Conservation (phyloP, 176 grass and related monocot genomes). For the Lolium multiflorum region DNA sequence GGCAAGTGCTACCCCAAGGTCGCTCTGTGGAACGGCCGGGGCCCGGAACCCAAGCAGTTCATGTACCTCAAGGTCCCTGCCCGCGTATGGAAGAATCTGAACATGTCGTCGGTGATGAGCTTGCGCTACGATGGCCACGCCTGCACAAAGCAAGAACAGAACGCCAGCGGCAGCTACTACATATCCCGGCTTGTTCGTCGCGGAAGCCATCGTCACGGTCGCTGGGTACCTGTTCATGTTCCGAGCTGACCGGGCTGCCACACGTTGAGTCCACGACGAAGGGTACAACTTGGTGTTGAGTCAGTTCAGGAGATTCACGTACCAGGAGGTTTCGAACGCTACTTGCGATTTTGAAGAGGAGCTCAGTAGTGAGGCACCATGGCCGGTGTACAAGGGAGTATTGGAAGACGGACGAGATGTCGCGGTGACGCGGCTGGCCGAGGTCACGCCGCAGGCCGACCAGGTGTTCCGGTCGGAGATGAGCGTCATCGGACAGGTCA, state of each 20-base stretch:
- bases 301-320: slow-evolving; percentile 62
- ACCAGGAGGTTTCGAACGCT: slow-evolving; percentile 52
- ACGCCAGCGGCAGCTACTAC: not conserved
- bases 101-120: not conserved
- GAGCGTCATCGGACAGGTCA: slow-evolving; percentile 62
- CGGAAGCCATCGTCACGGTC: slow-evolving; percentile 54
- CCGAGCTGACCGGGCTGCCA: not conserved
- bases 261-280: not conserved
- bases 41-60: not conserved
- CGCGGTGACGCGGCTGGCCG: slow-evolving; percentile 57
- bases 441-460: slow-evolving; percentile 44
- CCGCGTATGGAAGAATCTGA: not conserved
- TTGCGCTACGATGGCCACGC: not conserved
- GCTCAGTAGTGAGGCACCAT: slow-evolving; percentile 43
- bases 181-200: slow-evolving; percentile 33
- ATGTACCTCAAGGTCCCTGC: slow-evolving; percentile 52
- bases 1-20: slow-evolving; percentile 67
- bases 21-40: slow-evolving; percentile 54
- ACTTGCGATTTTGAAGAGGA: slow-evolving; percentile 47
- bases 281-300: slow-evolving; percentile 46
- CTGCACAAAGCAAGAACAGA: slow-evolving; percentile 31
- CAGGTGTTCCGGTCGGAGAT: slow-evolving; percentile 67
- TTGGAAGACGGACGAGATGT: slow-evolving; percentile 54
- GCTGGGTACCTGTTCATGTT: slow-evolving; percentile 63
- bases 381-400: slow-evolving; percentile 62